A percentile compares a stretch with the other conserved stretches of the same genome.
These are phyloP conservation scores for Fonsecaea pugnacius DNA, from an alignment of 2,329 filamentous ascomycete genomes.

Conservation along the genomic window DNA sequence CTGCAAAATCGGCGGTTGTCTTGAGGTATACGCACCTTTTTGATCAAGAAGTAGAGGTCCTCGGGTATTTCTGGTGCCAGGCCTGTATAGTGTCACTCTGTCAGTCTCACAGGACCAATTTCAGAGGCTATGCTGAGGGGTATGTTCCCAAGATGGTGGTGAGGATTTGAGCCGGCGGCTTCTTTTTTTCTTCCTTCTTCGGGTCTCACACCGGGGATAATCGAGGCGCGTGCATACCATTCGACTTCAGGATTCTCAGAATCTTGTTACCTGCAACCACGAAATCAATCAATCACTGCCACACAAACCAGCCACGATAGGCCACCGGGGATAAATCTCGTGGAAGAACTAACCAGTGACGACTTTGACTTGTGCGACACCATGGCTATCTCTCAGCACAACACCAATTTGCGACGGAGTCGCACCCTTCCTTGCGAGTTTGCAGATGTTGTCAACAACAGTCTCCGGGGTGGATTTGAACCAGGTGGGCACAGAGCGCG, in stretches of 20 bases:
- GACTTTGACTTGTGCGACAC: constrained; percentile 96
- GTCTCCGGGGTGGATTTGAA: constrained; percentile 98
- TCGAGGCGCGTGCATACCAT: constrained; percentile 71
- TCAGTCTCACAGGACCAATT: constrained; percentile 78
- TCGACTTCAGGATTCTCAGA: constrained; percentile 96
- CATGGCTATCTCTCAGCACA: constrained; percentile 96
- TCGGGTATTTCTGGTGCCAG: constrained; percentile 98
- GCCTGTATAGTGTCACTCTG: constrained; percentile 85
- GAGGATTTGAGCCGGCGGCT: constrained; percentile 1
- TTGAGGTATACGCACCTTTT: constrained; percentile 74
- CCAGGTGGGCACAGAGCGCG: constrained; percentile 88
- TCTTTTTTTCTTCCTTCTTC: constrained; percentile 2
- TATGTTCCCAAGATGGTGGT: background rate
- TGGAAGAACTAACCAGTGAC: constrained; percentile 76
- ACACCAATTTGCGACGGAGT: constrained; percentile 99
- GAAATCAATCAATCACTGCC: constrained; percentile 14
- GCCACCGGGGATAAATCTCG: background rate
- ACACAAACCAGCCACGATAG: background rate
- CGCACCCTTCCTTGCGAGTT: constrained; percentile 98
- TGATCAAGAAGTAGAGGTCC: constrained; percentile 99
- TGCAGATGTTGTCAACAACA: constrained; percentile 99
- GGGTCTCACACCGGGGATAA: constrained; percentile 28
- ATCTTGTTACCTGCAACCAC: constrained; percentile 87
- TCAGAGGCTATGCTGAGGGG: constrained; percentile 69
- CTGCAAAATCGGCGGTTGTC: background rate